Evolutionary conservation across 2,329 filamentous ascomycete species (phyloP), one percentile per base, ranked within the genome.

Genomic region (Colletotrichum sp.): DNA sequence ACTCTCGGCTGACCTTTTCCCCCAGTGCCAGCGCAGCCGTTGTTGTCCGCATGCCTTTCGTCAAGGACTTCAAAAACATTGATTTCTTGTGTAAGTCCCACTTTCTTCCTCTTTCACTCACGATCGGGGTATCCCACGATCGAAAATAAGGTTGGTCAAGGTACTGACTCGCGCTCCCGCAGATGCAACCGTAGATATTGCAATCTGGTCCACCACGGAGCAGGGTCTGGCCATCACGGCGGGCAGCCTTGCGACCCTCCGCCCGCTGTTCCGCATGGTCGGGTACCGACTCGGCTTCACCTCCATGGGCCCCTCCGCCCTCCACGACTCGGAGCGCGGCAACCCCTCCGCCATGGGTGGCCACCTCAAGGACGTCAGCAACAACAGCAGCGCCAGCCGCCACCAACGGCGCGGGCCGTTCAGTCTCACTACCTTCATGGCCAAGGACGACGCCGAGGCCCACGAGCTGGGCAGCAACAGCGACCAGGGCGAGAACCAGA

Each of bases 151-250:
- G 36, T 75, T 71, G 59, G 24, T 15, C 34, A 34, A 59, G 70
- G 34, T 44, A 55, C 72, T 69, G 66, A 72, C 55, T 72, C 60
- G 63, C 32, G 66, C 39, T n/a, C 26, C 26, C 32, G 18, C 68
- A 84, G 85, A 80, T 80, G 84, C 84, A 57, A 88, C 87, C 0
- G 74, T 84, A 69, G 84, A 86, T 75, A 86, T 89, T 69, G 87
- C 87, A 21, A 87, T 89, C 78, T 90, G 88, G 87, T 88, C 88
- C 5, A 87, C 85, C 2, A 82, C 86, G 13, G 89, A 90, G 73
- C 82, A 86, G 44, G 87, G 86, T n/a, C 83, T 90, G 3, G 87
- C 87, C 63, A 86, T 90, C 78, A 86, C 86, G 9, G 88, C 88
- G 18, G 87, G 86, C 28, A 86, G 85, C 34, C 84, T 88, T 16